phyloP scores from a whole-genome alignment of 2,329 filamentous ascomycete genomes.

The Lachnellula suecica region DNA sequence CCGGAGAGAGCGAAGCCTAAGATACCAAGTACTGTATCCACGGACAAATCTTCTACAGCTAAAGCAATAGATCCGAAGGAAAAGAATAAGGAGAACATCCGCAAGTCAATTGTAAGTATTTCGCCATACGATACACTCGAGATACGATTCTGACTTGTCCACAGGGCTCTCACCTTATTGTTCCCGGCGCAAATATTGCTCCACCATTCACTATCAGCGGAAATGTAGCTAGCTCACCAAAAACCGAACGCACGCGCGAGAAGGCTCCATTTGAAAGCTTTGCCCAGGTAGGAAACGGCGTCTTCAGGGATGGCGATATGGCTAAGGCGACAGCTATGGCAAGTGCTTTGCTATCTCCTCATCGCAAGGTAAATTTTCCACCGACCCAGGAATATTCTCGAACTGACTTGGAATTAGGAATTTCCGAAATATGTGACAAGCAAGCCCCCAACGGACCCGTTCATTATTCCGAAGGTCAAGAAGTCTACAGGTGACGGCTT shows the following conservation, averaged over 20 bases:
- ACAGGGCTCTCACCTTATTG: neutral
- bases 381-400: no score
- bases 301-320: neutral
- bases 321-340: no score
- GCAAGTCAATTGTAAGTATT: neutral
- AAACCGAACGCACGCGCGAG: neutral
- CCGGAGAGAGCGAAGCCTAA: no score
- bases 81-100: neutral
- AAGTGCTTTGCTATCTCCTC: no score
- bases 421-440: no score
- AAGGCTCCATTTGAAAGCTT: neutral
- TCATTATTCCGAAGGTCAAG: no score
- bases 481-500: neutral
- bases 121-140: neutral
- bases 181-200: neutral
- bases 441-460: no score
- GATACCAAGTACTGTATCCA: no score
- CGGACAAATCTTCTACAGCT: no score
- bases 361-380: no score
- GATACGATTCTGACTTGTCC: neutral
- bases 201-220: neutral
- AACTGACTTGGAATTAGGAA: no score
- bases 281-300: neutral
- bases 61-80: no score
- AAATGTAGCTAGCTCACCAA: neutral